Percentiles rank a stretch among this genome's conserved stretches.
Conservation (phyloP, 2,329 filamentous ascomycete species). For the Apiospora phragmitis region DNA sequence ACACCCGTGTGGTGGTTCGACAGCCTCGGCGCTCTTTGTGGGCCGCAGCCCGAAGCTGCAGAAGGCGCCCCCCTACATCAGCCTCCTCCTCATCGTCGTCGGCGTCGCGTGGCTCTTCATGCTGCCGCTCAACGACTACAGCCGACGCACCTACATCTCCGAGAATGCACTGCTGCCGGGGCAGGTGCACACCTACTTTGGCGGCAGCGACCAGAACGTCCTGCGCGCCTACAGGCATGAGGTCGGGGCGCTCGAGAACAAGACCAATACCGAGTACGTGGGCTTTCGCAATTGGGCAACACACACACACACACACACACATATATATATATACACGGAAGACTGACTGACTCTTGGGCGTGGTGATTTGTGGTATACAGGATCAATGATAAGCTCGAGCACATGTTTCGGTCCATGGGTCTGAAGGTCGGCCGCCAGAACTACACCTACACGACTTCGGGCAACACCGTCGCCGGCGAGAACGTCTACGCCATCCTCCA, state of each 20-base stretch:
- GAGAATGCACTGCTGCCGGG: slow-evolving; percentile 95
- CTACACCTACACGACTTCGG: slow-evolving; percentile 81
- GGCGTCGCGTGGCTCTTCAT: slow-evolving; percentile 89
- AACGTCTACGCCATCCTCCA: slow-evolving; percentile 94
- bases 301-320: too few relatives aligned
- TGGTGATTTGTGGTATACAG: slow-evolving; percentile 31
- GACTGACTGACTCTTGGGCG: not conserved
- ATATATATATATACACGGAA: not conserved
- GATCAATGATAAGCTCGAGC: slow-evolving; percentile 70
- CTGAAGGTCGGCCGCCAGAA: slow-evolving; percentile 87
- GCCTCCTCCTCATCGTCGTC: slow-evolving; percentile 78
- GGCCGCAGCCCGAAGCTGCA: slow-evolving; percentile 80
- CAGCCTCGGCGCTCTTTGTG: slow-evolving; percentile 65
- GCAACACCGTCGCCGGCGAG: slow-evolving; percentile 73
- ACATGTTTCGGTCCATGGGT: slow-evolving; percentile 75
- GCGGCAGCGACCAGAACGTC: slow-evolving; percentile 92
- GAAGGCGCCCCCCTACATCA: slow-evolving; percentile 84
- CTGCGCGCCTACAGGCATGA: slow-evolving; percentile 89
- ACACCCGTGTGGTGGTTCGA: not conserved
- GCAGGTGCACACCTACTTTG: slow-evolving; percentile 97
- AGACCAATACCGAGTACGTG: slow-evolving; percentile 54
- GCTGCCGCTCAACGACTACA: slow-evolving; percentile 87
- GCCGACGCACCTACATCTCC: slow-evolving; percentile 90
- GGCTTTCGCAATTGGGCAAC: too few relatives aligned
- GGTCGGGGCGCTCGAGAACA: slow-evolving; percentile 62